Conservation (phyloP, 2,329 filamentous ascomycete species). For the Monilinia laxa region DNA sequence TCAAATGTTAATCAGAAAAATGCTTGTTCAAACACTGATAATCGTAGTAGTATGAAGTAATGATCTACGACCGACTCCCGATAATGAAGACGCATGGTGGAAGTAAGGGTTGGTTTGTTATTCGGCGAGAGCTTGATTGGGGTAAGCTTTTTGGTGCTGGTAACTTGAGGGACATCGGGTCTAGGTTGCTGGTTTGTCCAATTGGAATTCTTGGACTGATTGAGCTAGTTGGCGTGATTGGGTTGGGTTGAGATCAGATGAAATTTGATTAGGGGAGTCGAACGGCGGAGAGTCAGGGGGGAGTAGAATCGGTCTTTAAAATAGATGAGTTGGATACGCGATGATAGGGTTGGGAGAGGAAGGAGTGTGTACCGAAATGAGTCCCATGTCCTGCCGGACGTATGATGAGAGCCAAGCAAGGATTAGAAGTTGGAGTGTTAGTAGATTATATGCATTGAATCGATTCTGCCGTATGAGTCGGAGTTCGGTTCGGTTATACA, state of each 20-base stretch:
- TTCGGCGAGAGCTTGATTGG: conserved; percentile 4
- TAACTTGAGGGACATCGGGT: background rate
- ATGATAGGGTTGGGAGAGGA: background rate
- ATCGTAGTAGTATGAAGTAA: background rate
- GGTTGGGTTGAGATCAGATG: background rate
- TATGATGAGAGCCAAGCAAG: background rate
- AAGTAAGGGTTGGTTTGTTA: background rate
- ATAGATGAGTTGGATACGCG: background rate
- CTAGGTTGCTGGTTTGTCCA: background rate
- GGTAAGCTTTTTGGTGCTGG: background rate
- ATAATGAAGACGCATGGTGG: background rate
- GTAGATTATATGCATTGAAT: background rate
- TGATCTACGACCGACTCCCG: background rate
- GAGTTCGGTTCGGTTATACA: background rate
- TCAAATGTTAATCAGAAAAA: background rate
- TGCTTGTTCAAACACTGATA: background rate
- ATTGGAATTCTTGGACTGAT: too few relatives aligned
- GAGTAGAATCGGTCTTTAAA: background rate
- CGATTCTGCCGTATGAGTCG: too few relatives aligned
- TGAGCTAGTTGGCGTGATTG: background rate
- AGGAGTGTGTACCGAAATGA: background rate
- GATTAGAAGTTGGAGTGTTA: background rate
- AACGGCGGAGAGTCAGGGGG: background rate
- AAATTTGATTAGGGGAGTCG: background rate
- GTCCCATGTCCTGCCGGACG: background rate